These are phyloP conservation scores for Teunomyces cretensis DNA, from an alignment of 805 yeast genomes.

Conservation along the genomic window DNA sequence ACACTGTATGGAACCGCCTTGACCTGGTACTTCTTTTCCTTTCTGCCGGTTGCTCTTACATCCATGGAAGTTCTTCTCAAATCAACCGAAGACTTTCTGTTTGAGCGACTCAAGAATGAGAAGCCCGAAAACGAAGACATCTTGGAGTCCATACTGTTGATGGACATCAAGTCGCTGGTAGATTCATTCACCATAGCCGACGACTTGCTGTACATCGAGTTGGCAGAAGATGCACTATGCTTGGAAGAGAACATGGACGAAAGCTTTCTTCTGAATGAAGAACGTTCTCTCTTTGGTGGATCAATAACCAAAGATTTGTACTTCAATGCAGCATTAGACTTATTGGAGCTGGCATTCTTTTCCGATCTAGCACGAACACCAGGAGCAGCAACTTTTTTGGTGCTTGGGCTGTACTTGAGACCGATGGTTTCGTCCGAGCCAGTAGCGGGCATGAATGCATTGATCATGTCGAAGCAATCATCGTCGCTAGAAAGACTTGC, in stretches of 20 bases:
- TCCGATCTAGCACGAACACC: slow-evolving; percentile 3
- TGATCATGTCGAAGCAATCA: slow-evolving; percentile 24
- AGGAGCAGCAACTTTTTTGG: slow-evolving; percentile 1
- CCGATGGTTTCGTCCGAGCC: slow-evolving; percentile 4
- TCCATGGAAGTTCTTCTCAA: slow-evolving; percentile 6
- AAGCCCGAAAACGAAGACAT: slow-evolving; percentile 23
- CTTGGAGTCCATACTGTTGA: slow-evolving; percentile 15
- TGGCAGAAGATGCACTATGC: slow-evolving; percentile 1
- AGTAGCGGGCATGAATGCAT: slow-evolving; percentile 15
- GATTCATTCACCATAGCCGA: slow-evolving; percentile 1
- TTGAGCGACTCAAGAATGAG: slow-evolving; percentile 16
- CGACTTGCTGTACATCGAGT: slow-evolving; percentile 1
- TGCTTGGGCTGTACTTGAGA: not conserved
- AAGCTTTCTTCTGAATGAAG: slow-evolving; percentile 16
- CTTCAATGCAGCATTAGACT: slow-evolving; percentile 12
- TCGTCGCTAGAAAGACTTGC: slow-evolving; percentile 13
- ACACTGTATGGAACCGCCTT: slow-evolving; percentile 22
- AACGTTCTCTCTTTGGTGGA: slow-evolving; percentile 11
- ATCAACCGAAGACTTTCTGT: slow-evolving; percentile 3
- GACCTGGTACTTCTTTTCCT: slow-evolving; percentile 26
- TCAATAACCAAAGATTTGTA: slow-evolving; percentile 9
- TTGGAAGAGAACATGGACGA: slow-evolving; percentile 12
- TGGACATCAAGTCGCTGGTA: slow-evolving; percentile 16
- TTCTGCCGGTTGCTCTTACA: slow-evolving; percentile 8
- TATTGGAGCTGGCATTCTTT: slow-evolving; percentile 7